Evolutionary conservation across 192 early-diverging fungal species (phyloP).

Genomic region (Phycomyces nitens): DNA sequence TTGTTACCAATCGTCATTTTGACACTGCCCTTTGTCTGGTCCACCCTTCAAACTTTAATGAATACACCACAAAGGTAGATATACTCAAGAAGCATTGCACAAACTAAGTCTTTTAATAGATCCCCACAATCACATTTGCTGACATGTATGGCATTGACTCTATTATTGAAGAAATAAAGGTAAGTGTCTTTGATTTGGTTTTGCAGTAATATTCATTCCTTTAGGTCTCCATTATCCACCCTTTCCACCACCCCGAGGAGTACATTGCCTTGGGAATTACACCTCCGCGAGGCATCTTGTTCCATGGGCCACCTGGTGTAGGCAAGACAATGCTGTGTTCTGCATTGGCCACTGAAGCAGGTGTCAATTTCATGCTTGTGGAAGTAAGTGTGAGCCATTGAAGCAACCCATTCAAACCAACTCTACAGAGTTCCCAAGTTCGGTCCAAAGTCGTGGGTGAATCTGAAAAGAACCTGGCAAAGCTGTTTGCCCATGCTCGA

Average conservation of each 20-base stretch:
- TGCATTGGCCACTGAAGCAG: constrained; percentile 73
- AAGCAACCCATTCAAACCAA: background rate
- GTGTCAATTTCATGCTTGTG: constrained; percentile 80
- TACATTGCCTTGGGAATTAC: constrained; percentile 60
- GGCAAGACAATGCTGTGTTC: constrained; percentile 90
- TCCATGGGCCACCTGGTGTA: constrained; percentile 86
- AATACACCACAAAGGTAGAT: constrained; percentile 44
- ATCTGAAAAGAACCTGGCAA: constrained; percentile 81
- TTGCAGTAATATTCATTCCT: background rate
- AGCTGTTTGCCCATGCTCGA: constrained; percentile 80
- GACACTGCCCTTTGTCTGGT: constrained; percentile 38
- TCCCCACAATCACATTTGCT: constrained; percentile 58
- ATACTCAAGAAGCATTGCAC: too few relatives aligned
- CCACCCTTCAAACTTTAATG: constrained; percentile 55
- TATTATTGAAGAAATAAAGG: constrained; percentile 59
- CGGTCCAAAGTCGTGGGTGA: constrained; percentile 93
- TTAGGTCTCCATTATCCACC: constrained; percentile 51
- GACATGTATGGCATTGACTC: constrained; percentile 79
- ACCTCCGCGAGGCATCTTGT: constrained; percentile 74
- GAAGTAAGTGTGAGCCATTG: constrained; percentile 54
- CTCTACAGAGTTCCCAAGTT: constrained; percentile 62
- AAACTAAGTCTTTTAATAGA: constrained; percentile 39
- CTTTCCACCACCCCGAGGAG: constrained; percentile 48
- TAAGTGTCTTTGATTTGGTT: constrained; percentile 20
- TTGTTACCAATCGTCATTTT: constrained; percentile 30